A percentile compares a stretch with the other conserved stretches of the same genome.
Conservation (phyloP, 179 eudicot genomes). For the Patellifolia procumbens region DNA sequence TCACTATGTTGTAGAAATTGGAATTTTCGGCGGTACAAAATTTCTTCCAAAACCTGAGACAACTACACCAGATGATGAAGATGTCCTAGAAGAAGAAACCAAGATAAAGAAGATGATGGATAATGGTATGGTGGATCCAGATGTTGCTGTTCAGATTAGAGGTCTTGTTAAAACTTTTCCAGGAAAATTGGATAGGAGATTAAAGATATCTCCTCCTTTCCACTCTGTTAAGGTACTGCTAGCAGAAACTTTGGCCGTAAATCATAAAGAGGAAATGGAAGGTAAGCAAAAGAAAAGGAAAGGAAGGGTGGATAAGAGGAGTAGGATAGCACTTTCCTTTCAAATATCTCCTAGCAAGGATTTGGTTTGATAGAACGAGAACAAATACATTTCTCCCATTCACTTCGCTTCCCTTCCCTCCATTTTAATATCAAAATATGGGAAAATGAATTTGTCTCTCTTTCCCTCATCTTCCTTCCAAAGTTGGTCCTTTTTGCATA, state of each 20-base stretch:
- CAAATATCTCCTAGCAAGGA: not conserved
- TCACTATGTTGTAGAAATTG: conserved; percentile 20
- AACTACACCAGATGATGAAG: conserved; percentile 60
- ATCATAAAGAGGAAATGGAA: not conserved
- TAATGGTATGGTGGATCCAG: conserved; percentile 39
- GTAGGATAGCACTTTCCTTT: not conserved
- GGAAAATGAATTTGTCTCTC: too few relatives aligned
- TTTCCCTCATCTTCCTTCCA: too few relatives aligned
- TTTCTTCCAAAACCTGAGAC: conserved; percentile 45
- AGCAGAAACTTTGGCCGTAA: not conserved
- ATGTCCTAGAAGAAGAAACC: conserved; percentile 76
- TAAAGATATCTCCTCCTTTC: conserved; percentile 37
- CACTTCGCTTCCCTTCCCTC: not conserved
- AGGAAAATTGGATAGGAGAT: conserved; percentile 37
- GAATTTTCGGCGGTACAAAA: conserved; percentile 48
- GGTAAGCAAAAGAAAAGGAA: not conserved
- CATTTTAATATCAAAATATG: not conserved
- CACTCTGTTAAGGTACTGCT: conserved; percentile 65
- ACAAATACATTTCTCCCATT: not conserved
- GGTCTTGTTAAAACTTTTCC: conserved; percentile 76
- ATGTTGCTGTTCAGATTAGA: conserved; percentile 78
- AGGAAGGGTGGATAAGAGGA: not conserved
- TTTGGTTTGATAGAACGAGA: not conserved
- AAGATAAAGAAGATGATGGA: conserved; percentile 60
- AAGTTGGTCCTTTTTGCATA: not conserved